Percentiles rank a stretch among this genome's conserved stretches.
These are phyloP conservation scores for Inga leiocalycina DNA, from an alignment of 306 rosid species.

Conservation along the genomic window DNA sequence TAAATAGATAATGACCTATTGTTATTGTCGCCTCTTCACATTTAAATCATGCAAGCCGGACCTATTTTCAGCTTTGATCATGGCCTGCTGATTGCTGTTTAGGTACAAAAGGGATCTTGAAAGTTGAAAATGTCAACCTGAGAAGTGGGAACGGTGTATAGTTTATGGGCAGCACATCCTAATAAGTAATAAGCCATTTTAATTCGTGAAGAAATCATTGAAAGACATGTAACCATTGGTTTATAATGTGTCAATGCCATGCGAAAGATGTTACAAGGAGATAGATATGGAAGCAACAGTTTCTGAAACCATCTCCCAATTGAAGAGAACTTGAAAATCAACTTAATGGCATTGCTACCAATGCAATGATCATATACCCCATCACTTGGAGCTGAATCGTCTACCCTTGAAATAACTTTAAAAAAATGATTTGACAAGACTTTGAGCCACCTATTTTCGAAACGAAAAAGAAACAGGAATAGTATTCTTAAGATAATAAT, in stretches of 20 bases:
- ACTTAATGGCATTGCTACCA: slow-evolving; percentile 26
- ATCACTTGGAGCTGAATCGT: slow-evolving; percentile 27
- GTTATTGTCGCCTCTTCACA: too few relatives aligned
- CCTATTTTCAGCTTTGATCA: not conserved
- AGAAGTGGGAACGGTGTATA: not conserved
- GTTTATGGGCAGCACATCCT: slow-evolving; percentile 35
- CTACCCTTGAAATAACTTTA: not conserved
- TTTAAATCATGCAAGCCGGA: not conserved
- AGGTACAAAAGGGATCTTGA: not conserved
- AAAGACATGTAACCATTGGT: not conserved
- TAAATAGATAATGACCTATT: not conserved
- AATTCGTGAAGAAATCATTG: slow-evolving; percentile 13
- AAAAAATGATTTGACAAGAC: too few relatives aligned
- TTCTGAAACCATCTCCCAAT: slow-evolving; percentile 27
- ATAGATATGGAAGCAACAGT: slow-evolving; percentile 40
- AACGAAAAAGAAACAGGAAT: too few relatives aligned
- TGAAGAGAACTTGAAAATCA: slow-evolving; percentile 12
- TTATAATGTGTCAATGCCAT: slow-evolving; percentile 37
- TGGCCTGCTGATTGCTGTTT: slow-evolving; percentile 11
- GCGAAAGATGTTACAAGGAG: slow-evolving; percentile 43
- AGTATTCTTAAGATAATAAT: too few relatives aligned
- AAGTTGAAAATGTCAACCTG: too few relatives aligned
- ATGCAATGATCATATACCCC: slow-evolving; percentile 33
- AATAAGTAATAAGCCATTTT: not conserved
- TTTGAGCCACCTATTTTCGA: too few relatives aligned